These are phyloP conservation scores for Trichoderma erinaceum DNA, from an alignment of 495 filamentous ascomycete genomes.

Conservation along the genomic window DNA sequence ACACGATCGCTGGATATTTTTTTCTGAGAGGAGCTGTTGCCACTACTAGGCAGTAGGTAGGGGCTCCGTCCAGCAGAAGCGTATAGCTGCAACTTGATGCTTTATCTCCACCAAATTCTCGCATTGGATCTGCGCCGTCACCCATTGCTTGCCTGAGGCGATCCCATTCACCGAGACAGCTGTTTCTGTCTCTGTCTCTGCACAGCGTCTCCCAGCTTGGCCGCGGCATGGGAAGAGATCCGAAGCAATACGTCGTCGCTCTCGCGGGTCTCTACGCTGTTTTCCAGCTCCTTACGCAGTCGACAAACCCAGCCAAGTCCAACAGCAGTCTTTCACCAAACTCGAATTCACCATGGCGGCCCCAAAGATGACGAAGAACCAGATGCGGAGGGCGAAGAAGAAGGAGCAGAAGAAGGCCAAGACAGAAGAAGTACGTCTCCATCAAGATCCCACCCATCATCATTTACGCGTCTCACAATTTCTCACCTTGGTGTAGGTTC, in stretches of 20 bases:
- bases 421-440: constrained; percentile 30
- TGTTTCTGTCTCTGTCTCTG: background rate
- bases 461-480: constrained; percentile 14
- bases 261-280: constrained; percentile 12
- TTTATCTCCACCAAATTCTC: background rate
- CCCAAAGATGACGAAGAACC: constrained; percentile 73
- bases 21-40: background rate
- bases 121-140: background rate
- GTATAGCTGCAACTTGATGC: no score
- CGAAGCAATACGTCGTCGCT: constrained; percentile 13
- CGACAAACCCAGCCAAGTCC: constrained; percentile 9
- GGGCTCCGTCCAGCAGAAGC: background rate
- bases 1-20: background rate
- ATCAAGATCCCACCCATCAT: background rate
- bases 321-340: constrained; percentile 1
- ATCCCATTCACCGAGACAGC: background rate
- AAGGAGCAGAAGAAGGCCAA: constrained; percentile 71
- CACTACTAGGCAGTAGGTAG: background rate
- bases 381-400: constrained; percentile 79
- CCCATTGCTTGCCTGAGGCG: background rate
- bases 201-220: background rate
- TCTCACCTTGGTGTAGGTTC: constrained; percentile 29
- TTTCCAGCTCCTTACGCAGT: constrained; percentile 14
- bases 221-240: constrained; percentile 17
- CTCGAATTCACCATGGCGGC: constrained; percentile 42